Evolutionary conservation across 164 flowering plant genomes (phyloP), one percentile per base, ranked within the genome.

Genomic region (Stephania yunnanensis): DNA sequence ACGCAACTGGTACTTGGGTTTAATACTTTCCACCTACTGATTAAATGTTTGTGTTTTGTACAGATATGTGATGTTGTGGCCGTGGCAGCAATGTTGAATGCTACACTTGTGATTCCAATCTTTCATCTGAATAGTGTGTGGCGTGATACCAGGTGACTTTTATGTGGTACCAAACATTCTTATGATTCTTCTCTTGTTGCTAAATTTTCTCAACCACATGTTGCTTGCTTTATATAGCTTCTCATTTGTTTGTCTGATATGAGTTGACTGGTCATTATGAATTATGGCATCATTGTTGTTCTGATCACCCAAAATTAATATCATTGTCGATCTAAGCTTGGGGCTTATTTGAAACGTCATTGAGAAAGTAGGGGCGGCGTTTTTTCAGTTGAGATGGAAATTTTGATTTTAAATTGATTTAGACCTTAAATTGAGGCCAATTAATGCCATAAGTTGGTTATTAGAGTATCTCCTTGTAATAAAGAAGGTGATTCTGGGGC

Each of bases 61-160:
- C 87, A 92, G 97, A 92, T 92, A 77, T 92, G 90, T 76, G 91
- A 92, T 86, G 97, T 89, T 69, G 97, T 92, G 70, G 94, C 94
- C 50, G 97, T 92, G 80, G 94, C 97, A 61, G 88, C 89, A 55
- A 81, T 92, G 29, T 80, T 92, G 53, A 90, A 91, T 82, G 95
- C 94, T 55, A 89, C 93, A 22, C 93, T 91, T 71, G 87, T 92
- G 22, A 88, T 89, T 81, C 97, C 97, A 71, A 87, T 84, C 46
- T 92, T 92, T 77, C 92, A 92, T 77, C 79, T 91, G 68, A 90
- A 92, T 74, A 90, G 95, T 79, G 94, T 91, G 45, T 92, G 97
- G 97, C 84, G 85, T 63, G 97, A 92, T 81, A 86, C 95, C 73
- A 92, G 97, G 93, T 89, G 72, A 76, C 64, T 72, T n/a, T 71